Evolutionary conservation across 208 protist genomes (phyloP), one percentile per base, ranked within the genome.

Genomic region (Porcisia hertigi): DNA sequence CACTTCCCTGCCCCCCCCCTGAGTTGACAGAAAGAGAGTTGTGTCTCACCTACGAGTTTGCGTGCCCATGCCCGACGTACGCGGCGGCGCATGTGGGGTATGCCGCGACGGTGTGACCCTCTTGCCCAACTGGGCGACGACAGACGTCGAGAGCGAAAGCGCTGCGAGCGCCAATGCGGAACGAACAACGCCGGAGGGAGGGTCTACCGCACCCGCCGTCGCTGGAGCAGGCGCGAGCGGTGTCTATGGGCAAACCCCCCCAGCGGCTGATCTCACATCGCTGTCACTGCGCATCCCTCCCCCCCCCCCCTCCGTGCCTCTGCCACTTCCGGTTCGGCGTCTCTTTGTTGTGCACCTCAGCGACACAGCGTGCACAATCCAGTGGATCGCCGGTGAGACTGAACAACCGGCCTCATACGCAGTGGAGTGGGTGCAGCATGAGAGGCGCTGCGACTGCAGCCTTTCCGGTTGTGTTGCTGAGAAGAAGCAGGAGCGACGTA

Each of bases 1-100:
- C 57, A n/a, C 23, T 23, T 5, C 57, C 16, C 57, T 5, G 9
- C 16, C 57, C 16, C 14, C 57, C 23, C 57, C 23, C 4, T 12
- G 57, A 60, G 57, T 39, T 18, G n/a, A 20, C 57, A 74, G 57
- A 54, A 2, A 30, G 2, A 16, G 25, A 23, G 73, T 23, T 45
- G 47, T 77, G 62, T 53, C 54, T 77, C 23, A 57, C 64, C 41
- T 77, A 77, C 64, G 73, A 77, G 63, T 54, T 77, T 18, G 23
- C 25, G 14, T 49, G 41, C 9, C 64, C 60, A 9, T 77, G 64
- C 20, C 39, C 20, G 2, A 53, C 47, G 9, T 63, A 69, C 63
- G 63, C 63, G 9, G 73, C 73, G 1, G 60, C 73, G 23, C 73
- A 77, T 18, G 39, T 34, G 23, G 73, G 63, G 8, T 77, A 77